Percentiles rank a stretch among this genome's conserved stretches.
These are phyloP conservation scores for Geranomyces michiganensis DNA, from an alignment of 192 early-diverging fungal genomes.

Conservation along the genomic window DNA sequence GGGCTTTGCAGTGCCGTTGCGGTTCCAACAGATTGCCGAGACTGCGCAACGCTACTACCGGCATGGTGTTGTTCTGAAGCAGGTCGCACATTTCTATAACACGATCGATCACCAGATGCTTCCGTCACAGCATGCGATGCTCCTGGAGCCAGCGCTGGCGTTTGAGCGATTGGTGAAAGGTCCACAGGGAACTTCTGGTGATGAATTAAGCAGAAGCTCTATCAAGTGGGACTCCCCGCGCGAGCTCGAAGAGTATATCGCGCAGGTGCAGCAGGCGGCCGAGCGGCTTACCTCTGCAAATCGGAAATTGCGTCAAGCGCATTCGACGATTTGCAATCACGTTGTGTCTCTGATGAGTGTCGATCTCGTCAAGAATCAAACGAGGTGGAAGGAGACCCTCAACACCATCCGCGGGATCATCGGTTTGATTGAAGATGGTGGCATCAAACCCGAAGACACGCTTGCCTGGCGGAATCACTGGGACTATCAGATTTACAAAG, in stretches of 20 bases:
- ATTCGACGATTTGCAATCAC: slow-evolving; percentile 47
- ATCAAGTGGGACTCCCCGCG: slow-evolving; percentile 45
- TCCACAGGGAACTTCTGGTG: slow-evolving; percentile 29
- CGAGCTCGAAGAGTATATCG: slow-evolving; percentile 54
- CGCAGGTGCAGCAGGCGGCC: slow-evolving; percentile 46
- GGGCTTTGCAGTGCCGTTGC: slow-evolving; percentile 52
- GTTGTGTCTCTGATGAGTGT: slow-evolving; percentile 45
- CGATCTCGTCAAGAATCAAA: slow-evolving; percentile 53
- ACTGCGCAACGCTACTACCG: slow-evolving; percentile 52
- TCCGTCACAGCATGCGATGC: slow-evolving; percentile 57
- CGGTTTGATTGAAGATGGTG: slow-evolving; percentile 39
- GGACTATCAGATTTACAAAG: slow-evolving; percentile 65
- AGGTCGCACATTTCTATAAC: slow-evolving; percentile 66
- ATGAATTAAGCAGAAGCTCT: not conserved
- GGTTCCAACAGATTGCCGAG: slow-evolving; percentile 49
- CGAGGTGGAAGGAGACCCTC: slow-evolving; percentile 59
- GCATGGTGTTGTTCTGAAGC: slow-evolving; percentile 57
- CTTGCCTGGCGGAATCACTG: slow-evolving; percentile 57
- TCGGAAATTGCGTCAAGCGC: slow-evolving; percentile 48
- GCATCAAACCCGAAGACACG: slow-evolving; percentile 44
- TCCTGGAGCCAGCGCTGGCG: slow-evolving; percentile 51
- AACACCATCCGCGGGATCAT: slow-evolving; percentile 46
- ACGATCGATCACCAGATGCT: slow-evolving; percentile 67
- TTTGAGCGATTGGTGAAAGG: slow-evolving; percentile 59
- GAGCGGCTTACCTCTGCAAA: slow-evolving; percentile 52